phyloP scores from a whole-genome alignment of 2,329 filamentous ascomycete genomes.

The Neocatenulostroma microsporum region DNA sequence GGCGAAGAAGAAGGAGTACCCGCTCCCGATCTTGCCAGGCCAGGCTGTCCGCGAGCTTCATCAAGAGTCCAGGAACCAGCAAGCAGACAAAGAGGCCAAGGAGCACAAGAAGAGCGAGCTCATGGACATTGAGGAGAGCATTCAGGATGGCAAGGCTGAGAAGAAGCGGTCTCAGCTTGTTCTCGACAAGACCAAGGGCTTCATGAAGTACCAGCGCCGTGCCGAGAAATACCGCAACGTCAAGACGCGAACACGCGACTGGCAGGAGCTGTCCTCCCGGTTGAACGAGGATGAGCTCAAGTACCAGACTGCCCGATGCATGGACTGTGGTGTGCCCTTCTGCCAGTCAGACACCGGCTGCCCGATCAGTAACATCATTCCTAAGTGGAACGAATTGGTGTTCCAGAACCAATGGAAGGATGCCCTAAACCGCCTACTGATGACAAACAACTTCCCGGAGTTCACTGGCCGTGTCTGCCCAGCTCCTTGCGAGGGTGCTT shows the following conservation, averaged over 20 bases:
- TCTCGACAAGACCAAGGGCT: conserved; percentile 93
- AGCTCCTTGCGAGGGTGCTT: conserved; percentile 92
- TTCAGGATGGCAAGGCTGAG: conserved; percentile 74
- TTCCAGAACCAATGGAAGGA: conserved; percentile 71
- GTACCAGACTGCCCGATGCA: conserved; percentile 92
- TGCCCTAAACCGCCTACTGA: conserved; percentile 79
- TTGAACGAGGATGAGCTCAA: conserved; percentile 92
- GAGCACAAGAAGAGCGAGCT: conserved; percentile 62
- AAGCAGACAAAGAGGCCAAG: conserved; percentile 54
- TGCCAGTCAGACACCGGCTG: conserved; percentile 95
- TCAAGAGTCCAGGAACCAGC: conserved; percentile 47
- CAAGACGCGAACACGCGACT: conserved; percentile 80
- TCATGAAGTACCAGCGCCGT: conserved; percentile 94
- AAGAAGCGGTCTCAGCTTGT: conserved; percentile 86
- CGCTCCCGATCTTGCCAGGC: conserved; percentile 67
- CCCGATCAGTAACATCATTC: conserved; percentile 95
- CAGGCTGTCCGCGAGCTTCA: conserved; percentile 49
- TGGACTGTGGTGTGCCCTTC: conserved; percentile 98
- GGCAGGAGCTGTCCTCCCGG: conserved; percentile 81
- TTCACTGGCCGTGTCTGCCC: conserved; percentile 97
- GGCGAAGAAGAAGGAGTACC: conserved; percentile 75
- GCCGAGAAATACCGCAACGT: conserved; percentile 86
- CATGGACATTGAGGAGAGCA: conserved; percentile 80
- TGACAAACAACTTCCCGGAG: conserved; percentile 98
- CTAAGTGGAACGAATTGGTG: conserved; percentile 88